Conservation (phyloP, 2,329 filamentous ascomycete genomes). For the Cladosporium velox region DNA sequence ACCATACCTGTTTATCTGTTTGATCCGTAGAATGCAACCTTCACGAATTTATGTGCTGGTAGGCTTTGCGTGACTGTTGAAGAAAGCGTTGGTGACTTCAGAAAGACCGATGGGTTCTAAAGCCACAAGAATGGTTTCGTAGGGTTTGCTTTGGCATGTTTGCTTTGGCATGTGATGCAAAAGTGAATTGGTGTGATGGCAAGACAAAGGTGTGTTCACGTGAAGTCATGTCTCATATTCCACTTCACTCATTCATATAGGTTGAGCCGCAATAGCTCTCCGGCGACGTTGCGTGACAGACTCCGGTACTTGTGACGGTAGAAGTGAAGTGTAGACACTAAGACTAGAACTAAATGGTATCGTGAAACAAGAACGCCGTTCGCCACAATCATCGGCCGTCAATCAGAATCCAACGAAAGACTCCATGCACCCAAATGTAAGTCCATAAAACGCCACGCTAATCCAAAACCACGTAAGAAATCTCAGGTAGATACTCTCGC, state of each 20-base stretch:
- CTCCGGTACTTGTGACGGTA: background rate
- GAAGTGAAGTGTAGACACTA: background rate
- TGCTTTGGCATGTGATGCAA: background rate
- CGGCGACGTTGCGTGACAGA: background rate
- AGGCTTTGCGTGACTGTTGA: background rate
- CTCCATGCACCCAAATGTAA: background rate
- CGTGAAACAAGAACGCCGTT: background rate
- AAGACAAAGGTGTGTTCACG: background rate
- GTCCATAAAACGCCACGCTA: constrained; percentile 1
- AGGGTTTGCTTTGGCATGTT: background rate
- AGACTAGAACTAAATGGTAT: constrained; percentile 1
- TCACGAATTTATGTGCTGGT: background rate
- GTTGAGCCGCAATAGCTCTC: background rate
- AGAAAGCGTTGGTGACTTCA: background rate
- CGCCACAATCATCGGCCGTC: background rate
- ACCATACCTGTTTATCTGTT: background rate
- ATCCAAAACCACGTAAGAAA: background rate
- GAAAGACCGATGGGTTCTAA: background rate
- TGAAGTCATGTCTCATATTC: background rate
- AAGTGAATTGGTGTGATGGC: background rate
- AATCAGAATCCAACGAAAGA: background rate
- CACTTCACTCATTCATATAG: background rate
- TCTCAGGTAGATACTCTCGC: constrained; percentile 20
- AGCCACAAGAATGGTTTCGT: background rate
- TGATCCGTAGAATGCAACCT: background rate